phyloP scores from a whole-genome alignment of 805 yeast species.

The Candida pseudofarinosa region DNA sequence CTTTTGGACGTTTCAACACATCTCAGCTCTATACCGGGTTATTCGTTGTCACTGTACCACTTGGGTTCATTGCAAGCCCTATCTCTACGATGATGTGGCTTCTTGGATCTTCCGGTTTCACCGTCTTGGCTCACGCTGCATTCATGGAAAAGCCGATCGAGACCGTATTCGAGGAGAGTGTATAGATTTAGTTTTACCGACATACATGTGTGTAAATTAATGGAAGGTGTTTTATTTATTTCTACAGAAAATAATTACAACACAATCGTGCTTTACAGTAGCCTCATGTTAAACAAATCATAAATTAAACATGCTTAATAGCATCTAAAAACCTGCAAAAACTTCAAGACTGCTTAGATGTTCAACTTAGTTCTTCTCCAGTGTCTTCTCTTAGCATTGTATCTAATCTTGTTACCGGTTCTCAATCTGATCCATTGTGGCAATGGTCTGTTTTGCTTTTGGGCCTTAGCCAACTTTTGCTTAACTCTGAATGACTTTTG shows the following conservation, averaged over 20 bases:
- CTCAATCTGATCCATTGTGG: conserved; percentile 99
- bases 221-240: conserved; percentile 1
- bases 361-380: conserved; percentile 99
- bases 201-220: neutral
- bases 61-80: conserved; percentile 86
- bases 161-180: conserved; percentile 85
- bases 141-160: conserved; percentile 94
- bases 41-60: conserved; percentile 69
- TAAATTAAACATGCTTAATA: conserved; percentile 11
- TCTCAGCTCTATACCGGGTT: conserved; percentile 83
- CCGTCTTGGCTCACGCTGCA: conserved; percentile 82
- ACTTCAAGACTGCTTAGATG: conserved; percentile 53
- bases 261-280: conserved; percentile 1
- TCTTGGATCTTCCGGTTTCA: conserved; percentile 75
- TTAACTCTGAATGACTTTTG: conserved; percentile 95
- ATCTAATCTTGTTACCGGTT: conserved; percentile 96
- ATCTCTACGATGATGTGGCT: conserved; percentile 89
- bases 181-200: conserved; percentile 14
- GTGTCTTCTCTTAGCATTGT: conserved; percentile 99
- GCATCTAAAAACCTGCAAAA: conserved; percentile 1
- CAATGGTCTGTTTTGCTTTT: conserved; percentile 98
- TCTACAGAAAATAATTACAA: neutral
- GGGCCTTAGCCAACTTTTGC: conserved; percentile 98
- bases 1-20: conserved; percentile 66
- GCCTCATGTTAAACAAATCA: conserved; percentile 2